A percentile compares a stretch with the other conserved stretches of the same genome.
phyloP scores from a whole-genome alignment of 129 eudicot species.

The Pittosporum tobira region DNA sequence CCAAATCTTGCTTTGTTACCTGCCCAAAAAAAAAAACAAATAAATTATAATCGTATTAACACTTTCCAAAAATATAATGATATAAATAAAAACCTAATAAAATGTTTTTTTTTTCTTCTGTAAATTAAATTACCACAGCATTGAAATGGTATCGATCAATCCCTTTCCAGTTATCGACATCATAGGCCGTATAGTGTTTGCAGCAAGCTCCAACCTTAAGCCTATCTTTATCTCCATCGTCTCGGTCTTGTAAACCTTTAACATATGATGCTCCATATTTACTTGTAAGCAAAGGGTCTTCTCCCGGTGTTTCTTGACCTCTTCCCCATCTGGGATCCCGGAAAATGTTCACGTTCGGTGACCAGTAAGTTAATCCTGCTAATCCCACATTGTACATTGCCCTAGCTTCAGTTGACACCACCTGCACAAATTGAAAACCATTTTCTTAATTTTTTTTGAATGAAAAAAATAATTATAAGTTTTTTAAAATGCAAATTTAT shows the following conservation, averaged over 20 bases:
- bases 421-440: constrained; percentile 27
- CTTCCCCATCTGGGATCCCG: constrained; percentile 86
- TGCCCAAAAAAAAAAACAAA: neutral
- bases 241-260: constrained; percentile 49
- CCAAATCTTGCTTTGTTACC: constrained; percentile 65
- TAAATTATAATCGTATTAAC: too few species aligned
- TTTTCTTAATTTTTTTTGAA: neutral
- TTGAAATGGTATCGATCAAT: constrained; percentile 44
- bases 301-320: constrained; percentile 77
- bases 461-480: too few species aligned
- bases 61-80: neutral
- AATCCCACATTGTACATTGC: constrained; percentile 70
- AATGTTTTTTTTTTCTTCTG: neutral
- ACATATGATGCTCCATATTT: constrained; percentile 42
- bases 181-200: constrained; percentile 74
- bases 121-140: constrained; percentile 35
- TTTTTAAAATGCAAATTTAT: neutral
- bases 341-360: constrained; percentile 59
- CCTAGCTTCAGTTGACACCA: constrained; percentile 69
- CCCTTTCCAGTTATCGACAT: constrained; percentile 66
- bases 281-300: constrained; percentile 50
- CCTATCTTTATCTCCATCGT: constrained; percentile 31
- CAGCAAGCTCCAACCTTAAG: constrained; percentile 68
- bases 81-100: neutral
- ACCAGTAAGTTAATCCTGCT: constrained; percentile 63